A percentile compares a stretch with the other conserved stretches of the same genome.
phyloP scores from a whole-genome alignment of 768 basidiomycete species.

The Lentinula lateritia region DNA sequence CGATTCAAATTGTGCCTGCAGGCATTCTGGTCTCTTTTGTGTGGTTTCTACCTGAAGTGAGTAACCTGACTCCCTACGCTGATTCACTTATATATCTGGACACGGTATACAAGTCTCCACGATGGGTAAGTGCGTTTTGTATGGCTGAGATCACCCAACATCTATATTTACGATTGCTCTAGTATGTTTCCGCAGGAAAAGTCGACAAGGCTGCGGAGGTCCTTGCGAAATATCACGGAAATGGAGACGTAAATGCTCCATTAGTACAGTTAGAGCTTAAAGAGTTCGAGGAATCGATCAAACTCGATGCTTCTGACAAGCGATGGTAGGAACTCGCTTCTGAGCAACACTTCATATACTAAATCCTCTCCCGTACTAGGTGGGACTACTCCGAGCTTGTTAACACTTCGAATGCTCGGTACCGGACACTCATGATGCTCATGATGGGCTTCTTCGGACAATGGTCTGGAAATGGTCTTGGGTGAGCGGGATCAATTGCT shows the following conservation, averaged over 20 bases:
- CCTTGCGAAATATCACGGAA: slow-evolving; percentile 48
- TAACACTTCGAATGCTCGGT: slow-evolving; percentile 39
- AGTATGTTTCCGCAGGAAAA: slow-evolving; percentile 3
- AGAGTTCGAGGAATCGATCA: slow-evolving; percentile 46
- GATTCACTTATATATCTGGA: too few species aligned
- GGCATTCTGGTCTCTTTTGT: slow-evolving; percentile 24
- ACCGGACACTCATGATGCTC: slow-evolving; percentile 41
- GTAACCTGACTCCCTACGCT: background rate
- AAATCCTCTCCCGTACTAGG: slow-evolving; percentile 15
- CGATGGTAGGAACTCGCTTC: slow-evolving; percentile 27
- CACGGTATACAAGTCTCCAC: slow-evolving; percentile 32
- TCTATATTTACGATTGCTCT: background rate
- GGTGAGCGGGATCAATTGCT: slow-evolving; percentile 19
- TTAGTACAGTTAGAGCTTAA: slow-evolving; percentile 46
- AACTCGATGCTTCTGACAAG: slow-evolving; percentile 49
- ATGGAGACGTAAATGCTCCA: slow-evolving; percentile 42
- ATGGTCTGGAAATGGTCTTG: slow-evolving; percentile 36
- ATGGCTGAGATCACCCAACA: slow-evolving; percentile 36
- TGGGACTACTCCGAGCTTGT: slow-evolving; percentile 49
- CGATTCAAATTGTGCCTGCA: slow-evolving; percentile 45
- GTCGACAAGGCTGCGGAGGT: slow-evolving; percentile 21
- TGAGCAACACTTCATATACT: too few species aligned
- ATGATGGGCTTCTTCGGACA: slow-evolving; percentile 51
- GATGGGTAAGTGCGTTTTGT: slow-evolving; percentile 34
- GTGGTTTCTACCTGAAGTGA: slow-evolving; percentile 24